Evolutionary conservation across 768 basidiomycete species (phyloP), one percentile per base, ranked within the genome.

Genomic region (Lactifluus piperatus): DNA sequence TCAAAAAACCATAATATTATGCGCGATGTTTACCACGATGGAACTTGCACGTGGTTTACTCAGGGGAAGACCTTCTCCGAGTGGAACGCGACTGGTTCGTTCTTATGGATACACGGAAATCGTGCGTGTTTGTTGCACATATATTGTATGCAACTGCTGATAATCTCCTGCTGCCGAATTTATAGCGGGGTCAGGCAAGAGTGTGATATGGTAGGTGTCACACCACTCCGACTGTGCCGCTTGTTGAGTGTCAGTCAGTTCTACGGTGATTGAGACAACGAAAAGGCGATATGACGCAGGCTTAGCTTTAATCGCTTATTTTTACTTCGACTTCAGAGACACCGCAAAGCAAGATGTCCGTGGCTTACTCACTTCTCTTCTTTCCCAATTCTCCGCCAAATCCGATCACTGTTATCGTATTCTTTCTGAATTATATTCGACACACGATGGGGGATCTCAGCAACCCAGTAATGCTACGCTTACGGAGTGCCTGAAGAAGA

Each of bases 321-420:
- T 34, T 13, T 34, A 34, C 11, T 34, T 34, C 11, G 34, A 34
- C 11, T 34, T 34, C 4, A 13, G 10, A 11, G 34, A 34, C 13
- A 34, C 8, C 13, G 34, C 34, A 8, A 34, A 34, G 34, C 34
- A 34, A 13, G 34, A 34, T 11, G 1, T 34, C 34, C 34, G 8
- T 11, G 34, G 34, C 34, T 13, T 34, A 11, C 34, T 34, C 34
- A 34, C 34, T 11, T 34, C 34, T 45, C 43, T 58, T 3, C 16
- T 58, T 3, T 11, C 5, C 11, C 57, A 58, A 9, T 30, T 58
- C 27, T 52, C 29, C 8, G 36, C 43, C 27, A 36, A 52, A 29
- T 58, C 57, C 2, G 34, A 58, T 29, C 1, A 32, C 11, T 58
- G 50, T 10, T 39, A 36, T 16, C 3, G 24, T 2, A 27, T 52